Conservation (phyloP, 2,329 filamentous ascomycete genomes). For the Aspergillus terreus region DNA sequence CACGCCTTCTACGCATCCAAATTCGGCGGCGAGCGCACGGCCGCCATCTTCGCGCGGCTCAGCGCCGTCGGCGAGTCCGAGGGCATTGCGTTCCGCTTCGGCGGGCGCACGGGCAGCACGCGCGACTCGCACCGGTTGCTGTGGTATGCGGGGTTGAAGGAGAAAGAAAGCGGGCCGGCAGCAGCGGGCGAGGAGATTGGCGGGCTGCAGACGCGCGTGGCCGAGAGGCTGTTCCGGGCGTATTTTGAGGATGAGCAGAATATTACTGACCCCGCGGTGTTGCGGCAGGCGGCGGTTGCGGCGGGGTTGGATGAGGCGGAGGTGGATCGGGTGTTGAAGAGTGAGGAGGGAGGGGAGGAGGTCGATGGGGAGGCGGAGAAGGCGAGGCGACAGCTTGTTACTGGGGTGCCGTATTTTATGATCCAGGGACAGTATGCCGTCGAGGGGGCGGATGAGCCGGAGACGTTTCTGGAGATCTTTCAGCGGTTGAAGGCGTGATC, state of each 20-base stretch:
- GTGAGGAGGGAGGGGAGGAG: conserved; percentile 53
- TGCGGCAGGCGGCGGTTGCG: conserved; percentile 51
- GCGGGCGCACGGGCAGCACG: conserved; percentile 70
- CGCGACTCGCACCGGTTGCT: conserved; percentile 75
- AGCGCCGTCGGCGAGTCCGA: conserved; percentile 56
- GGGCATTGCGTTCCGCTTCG: conserved; percentile 70
- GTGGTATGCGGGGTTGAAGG: conserved; percentile 61
- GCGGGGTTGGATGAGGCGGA: conserved; percentile 54
- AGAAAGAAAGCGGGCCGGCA: conserved; percentile 21
- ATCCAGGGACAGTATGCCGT: conserved; percentile 66
- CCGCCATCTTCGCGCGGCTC: conserved; percentile 58
- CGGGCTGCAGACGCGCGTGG: conserved; percentile 56
- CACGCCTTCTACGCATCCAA: conserved; percentile 57
- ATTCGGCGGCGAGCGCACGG: conserved; percentile 60
- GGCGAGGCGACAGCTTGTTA: conserved; percentile 53
- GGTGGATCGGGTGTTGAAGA: conserved; percentile 52
- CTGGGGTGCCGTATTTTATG: conserved; percentile 71
- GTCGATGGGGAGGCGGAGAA: conserved; percentile 56
- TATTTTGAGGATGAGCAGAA: conserved; percentile 65
- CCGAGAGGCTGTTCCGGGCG: conserved; percentile 60
- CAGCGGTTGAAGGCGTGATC: conserved; percentile 10
- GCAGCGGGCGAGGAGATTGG: conserved; percentile 11
- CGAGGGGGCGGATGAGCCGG: conserved; percentile 68
- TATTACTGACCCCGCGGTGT: conserved; percentile 55
- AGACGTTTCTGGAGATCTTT: conserved; percentile 64